Evolutionary conservation across 805 yeast species (phyloP), one percentile per base, ranked within the genome.

Genomic region (Yamadazyma scolyti): DNA sequence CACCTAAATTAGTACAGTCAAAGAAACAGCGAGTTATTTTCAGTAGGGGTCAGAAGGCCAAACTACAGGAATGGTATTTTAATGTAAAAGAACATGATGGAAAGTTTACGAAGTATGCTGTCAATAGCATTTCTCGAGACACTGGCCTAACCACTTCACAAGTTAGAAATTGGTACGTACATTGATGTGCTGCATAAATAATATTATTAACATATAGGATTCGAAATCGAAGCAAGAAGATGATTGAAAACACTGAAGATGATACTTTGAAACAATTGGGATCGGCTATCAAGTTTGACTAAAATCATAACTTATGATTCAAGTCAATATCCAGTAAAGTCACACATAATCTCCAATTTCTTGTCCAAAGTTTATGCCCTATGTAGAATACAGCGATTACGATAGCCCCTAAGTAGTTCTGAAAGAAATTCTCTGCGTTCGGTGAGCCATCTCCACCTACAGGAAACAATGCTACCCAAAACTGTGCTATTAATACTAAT

Each of bases 391-490:
- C 38, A 33, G 57, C 34, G 26, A 62, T 48, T 6, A 63, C 50
- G 22, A 64, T 28, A 12, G 39, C 54, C 38, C 58, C 49, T 31
- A 65, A 54, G 43, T 67, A 65, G 32, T 55, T 49, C 36, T 59
- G 54, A 52, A 66, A 65, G 51, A 65, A 65, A n/a, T 42, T 46
- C 13, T 33, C 40, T 5, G 55, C 64, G 29, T 47, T 43, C 11
- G 65, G 56, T 22, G 41, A 40, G 11, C 56, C 54, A 12, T 41
- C 33, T 7, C 57, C 44, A 13, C 52, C 57, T 7, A 40, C 28
- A 12, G 71, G 71, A 47, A 53, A 65, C 34, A 65, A 49, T 6
- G 71, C 59, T 3, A 58, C 52, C 68, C 68, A 63, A 31, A 65
- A 52, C 34, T 59, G 61, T 13, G 50, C 46, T 19, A 60, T 58